Percentiles rank a stretch among this genome's conserved stretches.
Evolutionary conservation across 2,329 filamentous ascomycete species (phyloP).

Genomic region (Fusarium sp.): DNA sequence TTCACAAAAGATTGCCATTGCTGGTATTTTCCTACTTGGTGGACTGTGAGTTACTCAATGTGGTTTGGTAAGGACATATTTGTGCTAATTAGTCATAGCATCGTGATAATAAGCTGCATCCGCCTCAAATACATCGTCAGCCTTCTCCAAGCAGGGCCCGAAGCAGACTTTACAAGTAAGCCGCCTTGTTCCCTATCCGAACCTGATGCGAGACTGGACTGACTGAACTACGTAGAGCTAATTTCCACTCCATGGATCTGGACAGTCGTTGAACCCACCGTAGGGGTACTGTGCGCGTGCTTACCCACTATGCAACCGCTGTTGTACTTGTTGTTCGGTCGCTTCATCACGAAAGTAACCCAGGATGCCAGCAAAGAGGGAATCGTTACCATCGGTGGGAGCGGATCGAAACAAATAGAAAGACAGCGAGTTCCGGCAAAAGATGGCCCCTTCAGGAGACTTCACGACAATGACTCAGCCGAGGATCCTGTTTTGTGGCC

Average conservation of each 20-base stretch:
- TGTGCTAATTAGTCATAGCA: fast-evolving
- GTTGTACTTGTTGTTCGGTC: neutral
- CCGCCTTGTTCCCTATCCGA: fast-evolving
- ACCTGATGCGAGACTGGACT: neutral
- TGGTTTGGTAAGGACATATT: fast-evolving
- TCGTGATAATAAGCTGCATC: slow-evolving; percentile 1
- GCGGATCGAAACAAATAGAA: neutral
- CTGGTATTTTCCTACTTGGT: neutral
- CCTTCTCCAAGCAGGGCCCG: neutral
- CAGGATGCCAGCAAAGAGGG: slow-evolving; percentile 8
- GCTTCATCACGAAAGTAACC: neutral
- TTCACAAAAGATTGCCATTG: slow-evolving; percentile 9
- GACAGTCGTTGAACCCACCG: slow-evolving; percentile 8
- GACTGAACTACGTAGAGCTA: neutral
- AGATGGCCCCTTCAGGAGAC: slow-evolving; percentile 1
- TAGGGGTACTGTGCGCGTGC: slow-evolving; percentile 16
- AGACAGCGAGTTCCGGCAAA: neutral
- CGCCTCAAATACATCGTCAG: slow-evolving; percentile 5
- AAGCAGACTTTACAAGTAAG: slow-evolving; percentile 12
- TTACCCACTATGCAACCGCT: slow-evolving; percentile 8
- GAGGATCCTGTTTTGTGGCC: slow-evolving; percentile 24
- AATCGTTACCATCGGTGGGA: slow-evolving; percentile 4
- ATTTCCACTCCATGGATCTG: slow-evolving; percentile 12
- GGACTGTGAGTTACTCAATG: neutral
- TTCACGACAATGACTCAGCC: slow-evolving; percentile 14